Evolutionary conservation across 352 stramenopile genomes (phyloP).

Genomic region (Globisporangium uncinulatum): DNA sequence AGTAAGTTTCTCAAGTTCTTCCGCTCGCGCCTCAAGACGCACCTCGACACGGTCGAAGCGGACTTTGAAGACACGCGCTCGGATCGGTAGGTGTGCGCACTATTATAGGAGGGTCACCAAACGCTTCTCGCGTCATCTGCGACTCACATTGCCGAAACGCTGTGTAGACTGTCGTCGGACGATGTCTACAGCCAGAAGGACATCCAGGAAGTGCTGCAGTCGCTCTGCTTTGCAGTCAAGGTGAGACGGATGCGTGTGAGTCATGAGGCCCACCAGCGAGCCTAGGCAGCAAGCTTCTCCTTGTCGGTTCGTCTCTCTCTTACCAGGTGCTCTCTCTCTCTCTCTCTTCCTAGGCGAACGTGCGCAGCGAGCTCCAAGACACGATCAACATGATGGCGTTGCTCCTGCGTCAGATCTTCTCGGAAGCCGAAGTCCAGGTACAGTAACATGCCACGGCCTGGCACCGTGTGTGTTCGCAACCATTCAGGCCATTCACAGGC

Average conservation of each 20-base stretch:
- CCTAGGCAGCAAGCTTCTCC: too few relatives aligned
- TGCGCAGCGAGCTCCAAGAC: slow-evolving; percentile 73
- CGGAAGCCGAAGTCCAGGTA: slow-evolving; percentile 62
- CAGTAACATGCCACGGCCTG: background rate
- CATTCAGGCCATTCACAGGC: too few relatives aligned
- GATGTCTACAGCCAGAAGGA: slow-evolving; percentile 84
- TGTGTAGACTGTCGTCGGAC: slow-evolving; percentile 52
- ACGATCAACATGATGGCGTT: slow-evolving; percentile 86
- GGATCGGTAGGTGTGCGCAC: slow-evolving; percentile 30
- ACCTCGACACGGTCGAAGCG: slow-evolving; percentile 77
- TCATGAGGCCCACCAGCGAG: too few relatives aligned
- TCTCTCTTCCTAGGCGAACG: slow-evolving; percentile 38
- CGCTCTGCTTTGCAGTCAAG: slow-evolving; percentile 78
- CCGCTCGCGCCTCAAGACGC: slow-evolving; percentile 60
- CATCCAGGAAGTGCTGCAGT: slow-evolving; percentile 64
- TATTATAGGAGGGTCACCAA: too few relatives aligned
- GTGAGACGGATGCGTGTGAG: slow-evolving; percentile 13
- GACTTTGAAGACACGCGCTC: slow-evolving; percentile 83
- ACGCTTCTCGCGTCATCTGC: background rate
- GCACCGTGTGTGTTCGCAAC: too few relatives aligned
- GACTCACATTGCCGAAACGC: background rate
- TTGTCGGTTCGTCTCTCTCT: too few relatives aligned
- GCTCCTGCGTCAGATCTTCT: slow-evolving; percentile 75
- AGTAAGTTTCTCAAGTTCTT: slow-evolving; percentile 86
- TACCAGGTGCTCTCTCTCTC: too few relatives aligned